Evolutionary conservation across 2,329 filamentous ascomycete species (phyloP), one percentile per base, ranked within the genome.

Genomic region (Elsinoe ampelina): DNA sequence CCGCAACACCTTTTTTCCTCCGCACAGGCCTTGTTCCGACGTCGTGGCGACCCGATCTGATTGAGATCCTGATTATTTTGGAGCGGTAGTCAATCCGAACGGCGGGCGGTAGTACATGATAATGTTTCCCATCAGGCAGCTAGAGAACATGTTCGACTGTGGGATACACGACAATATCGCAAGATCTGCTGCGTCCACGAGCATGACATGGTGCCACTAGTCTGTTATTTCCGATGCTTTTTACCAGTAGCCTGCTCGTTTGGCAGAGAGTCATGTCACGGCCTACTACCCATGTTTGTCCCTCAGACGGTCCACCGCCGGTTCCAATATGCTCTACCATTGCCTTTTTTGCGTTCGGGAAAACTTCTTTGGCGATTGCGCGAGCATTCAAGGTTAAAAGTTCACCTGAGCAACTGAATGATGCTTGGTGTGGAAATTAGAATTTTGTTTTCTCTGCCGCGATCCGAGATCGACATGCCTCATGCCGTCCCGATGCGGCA

Each of bases 371-470:
- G 36, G 10, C 12, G 13, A 45, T 45, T 22, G 17, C n/a, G 22
- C 36, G 36, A 38, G 15, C 36, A 3, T 38, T 38, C 22, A 26
- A 26, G 22, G 22, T 26, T 26, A 26, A 26, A 6, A 6, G n/a
- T n/a, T 26, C 3, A 26, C 22, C 22, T 26, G 3, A 26, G 22
- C 41, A 22, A 12, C 8, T 43, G 17, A n/a, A 20, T 43, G 3
- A 12, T 43, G 41, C 41, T 43, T 10, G 8, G 19, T 43, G 41
- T 43, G 41, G 41, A 43, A 43, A 43, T 22, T 43, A 48, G 22
- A 15, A 48, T n/a, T n/a, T n/a, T n/a, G n/a, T 48, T 48, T 48
- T 48, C 32, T 48, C 43, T 48, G 20, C 43, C 43, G 43, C 22
- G 22, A 26, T n/a, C 43, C 26, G 30, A 48, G 22, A 26, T 26